Evolutionary conservation across 73 alveolate genomes (phyloP).

Genomic region (Tetrahymena malaccensis): DNA sequence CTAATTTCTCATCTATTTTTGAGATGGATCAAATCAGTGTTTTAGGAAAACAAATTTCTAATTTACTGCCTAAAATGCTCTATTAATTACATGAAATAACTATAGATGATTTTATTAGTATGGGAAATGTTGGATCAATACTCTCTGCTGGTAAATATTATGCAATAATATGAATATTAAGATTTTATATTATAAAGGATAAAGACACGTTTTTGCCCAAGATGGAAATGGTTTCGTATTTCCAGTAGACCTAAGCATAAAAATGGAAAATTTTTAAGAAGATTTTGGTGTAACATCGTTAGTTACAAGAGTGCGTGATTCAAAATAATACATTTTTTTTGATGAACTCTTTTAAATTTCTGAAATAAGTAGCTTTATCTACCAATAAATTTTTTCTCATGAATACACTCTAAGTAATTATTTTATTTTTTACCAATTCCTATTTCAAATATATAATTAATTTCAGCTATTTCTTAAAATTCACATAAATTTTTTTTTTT

Average conservation of each 20-base stretch:
- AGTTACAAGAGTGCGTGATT: not conserved
- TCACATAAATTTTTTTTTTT: too few species aligned
- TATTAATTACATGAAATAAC: not conserved
- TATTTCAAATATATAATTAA: too few species aligned
- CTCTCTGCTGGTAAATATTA: not conserved
- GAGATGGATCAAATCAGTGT: not conserved
- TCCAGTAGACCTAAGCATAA: not conserved
- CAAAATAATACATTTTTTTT: not conserved
- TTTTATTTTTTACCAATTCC: too few species aligned
- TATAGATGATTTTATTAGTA: not conserved
- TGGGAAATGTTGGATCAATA: not conserved
- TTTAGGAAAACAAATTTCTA: not conserved
- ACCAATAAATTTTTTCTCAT: not conserved
- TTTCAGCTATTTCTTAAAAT: too few species aligned
- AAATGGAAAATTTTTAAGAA: not conserved
- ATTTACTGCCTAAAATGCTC: not conserved
- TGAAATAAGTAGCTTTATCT: not conserved
- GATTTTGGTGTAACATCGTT: not conserved
- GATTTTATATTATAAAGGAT: too few species aligned
- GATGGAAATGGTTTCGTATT: not conserved
- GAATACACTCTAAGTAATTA: not conserved
- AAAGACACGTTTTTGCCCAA: not conserved
- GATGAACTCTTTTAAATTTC: not conserved
- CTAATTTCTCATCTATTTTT: not conserved
- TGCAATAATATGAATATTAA: too few species aligned